Evolutionary conservation across 2,329 filamentous ascomycete species (phyloP), one percentile per base, ranked within the genome.

Genomic region (Pseudogymnoascus sp.): DNA sequence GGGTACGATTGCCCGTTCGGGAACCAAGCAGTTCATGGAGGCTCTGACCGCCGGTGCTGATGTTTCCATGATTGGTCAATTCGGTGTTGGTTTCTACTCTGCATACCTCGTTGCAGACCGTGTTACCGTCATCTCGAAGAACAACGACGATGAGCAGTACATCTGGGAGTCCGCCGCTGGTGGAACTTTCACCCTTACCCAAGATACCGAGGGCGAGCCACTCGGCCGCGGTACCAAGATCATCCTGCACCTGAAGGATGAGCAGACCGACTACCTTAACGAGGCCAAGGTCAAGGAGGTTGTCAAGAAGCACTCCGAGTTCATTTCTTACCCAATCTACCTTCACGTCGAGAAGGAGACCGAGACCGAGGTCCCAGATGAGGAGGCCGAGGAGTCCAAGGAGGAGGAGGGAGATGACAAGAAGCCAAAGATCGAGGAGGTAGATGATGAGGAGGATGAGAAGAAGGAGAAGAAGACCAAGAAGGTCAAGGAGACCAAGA

Each of bases 221-320:
- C 85, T 99, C 70, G 93, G 93, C 78, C 93, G 95, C 75, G 95
- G 95, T 79, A 96, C 92, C 79, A 93, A 96, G 88, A 96, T 99
- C 79, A 88, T 98, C 80, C 92, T 99, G 68, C 91, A 98, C 85
- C 85, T 99, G 76, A 99, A 99, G 90, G 95, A 99, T 74, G 95
- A 99, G 87, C 95, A 99, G 86, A 85, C 84, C 70, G 95, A 98
- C 80, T 99, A 96, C 88, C 85, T 98, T 72, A 96, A 98, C 81
- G 95, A 99, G 90, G 85, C 85, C 85, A 95, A 93, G 86, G 90
- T 99, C 85, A 99, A 99, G 90, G 95, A 99, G 86, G 93, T 99
- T 71, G 93, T 99, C 85, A 98, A 98, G 92, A 99, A 99, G 91
- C 95, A 99, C 90, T 98, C 95, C 77, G 95, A 99, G 85, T 99